Percentiles rank a stretch among this genome's conserved stretches.
These are phyloP conservation scores for Alternaria sp. DNA, from an alignment of 2,329 filamentous ascomycete genomes.

Conservation along the genomic window DNA sequence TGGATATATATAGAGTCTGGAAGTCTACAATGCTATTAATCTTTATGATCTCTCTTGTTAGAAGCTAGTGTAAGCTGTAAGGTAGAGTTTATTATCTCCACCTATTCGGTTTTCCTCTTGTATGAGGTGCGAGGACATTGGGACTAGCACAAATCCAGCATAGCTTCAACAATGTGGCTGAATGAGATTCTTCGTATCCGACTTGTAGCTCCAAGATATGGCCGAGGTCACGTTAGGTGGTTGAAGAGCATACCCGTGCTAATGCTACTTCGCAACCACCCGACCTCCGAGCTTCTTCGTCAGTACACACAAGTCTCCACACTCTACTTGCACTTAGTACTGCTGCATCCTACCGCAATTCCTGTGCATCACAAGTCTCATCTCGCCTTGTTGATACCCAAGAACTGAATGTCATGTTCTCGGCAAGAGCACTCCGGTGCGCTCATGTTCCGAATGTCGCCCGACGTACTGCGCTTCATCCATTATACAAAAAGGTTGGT, in stretches of 20 bases:
- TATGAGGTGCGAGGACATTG: neutral
- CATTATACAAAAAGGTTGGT: neutral
- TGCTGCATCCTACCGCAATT: neutral
- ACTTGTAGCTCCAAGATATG: neutral
- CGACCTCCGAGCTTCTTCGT: neutral
- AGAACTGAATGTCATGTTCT: neutral
- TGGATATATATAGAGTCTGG: accelerated
- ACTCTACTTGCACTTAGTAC: neutral
- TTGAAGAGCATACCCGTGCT: neutral
- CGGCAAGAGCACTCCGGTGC: slow-evolving; percentile 7
- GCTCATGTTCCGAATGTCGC: neutral
- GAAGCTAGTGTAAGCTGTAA: too few species aligned
- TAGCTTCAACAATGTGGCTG: neutral
- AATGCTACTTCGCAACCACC: neutral
- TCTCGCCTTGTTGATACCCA: neutral
- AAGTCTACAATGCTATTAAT: too few species aligned
- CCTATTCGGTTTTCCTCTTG: too few species aligned
- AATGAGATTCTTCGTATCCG: neutral
- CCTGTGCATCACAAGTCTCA: neutral
- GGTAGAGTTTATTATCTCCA: too few species aligned
- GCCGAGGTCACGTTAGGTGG: neutral
- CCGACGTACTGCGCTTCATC: neutral
- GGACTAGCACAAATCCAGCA: neutral
- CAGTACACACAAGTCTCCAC: neutral
- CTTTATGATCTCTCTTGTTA: too few species aligned